phyloP scores from a whole-genome alignment of 2,329 filamentous ascomycete genomes.

The Penicillium sp. region DNA sequence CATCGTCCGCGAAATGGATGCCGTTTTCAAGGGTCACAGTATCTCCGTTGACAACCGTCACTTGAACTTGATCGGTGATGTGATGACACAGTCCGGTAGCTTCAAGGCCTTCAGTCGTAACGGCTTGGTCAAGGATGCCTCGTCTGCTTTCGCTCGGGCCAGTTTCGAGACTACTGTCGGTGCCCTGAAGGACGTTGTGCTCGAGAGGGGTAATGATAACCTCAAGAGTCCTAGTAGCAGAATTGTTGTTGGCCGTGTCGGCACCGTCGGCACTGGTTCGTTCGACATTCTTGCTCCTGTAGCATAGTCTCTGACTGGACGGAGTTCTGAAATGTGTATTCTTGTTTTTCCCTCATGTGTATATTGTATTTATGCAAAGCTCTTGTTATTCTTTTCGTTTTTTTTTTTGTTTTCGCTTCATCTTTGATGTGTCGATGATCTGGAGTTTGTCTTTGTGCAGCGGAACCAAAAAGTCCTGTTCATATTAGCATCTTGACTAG shows the following conservation, averaged over 20 bases:
- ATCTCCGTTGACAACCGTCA: slow-evolving; percentile 88
- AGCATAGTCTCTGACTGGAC: slow-evolving; percentile 26
- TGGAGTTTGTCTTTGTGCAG: slow-evolving; percentile 32
- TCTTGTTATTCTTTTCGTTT: slow-evolving; percentile 1
- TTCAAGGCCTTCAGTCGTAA: slow-evolving; percentile 90
- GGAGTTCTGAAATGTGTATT: slow-evolving; percentile 15
- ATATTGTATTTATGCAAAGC: slow-evolving; percentile 19
- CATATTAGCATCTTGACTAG: slow-evolving; percentile 24
- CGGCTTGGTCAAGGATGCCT: slow-evolving; percentile 67
- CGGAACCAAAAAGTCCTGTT: slow-evolving; percentile 31
- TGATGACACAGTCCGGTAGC: slow-evolving; percentile 87
- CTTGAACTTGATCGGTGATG: slow-evolving; percentile 88
- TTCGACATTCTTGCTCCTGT: slow-evolving; percentile 70
- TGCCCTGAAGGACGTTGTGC: slow-evolving; percentile 83
- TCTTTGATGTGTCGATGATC: slow-evolving; percentile 31
- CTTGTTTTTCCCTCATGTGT: slow-evolving; percentile 19
- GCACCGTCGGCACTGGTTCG: slow-evolving; percentile 76
- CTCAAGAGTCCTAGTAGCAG: slow-evolving; percentile 74
- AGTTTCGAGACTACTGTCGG: slow-evolving; percentile 95
- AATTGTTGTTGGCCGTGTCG: slow-evolving; percentile 76
- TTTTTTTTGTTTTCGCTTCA: slow-evolving; percentile 11
- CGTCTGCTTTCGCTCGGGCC: slow-evolving; percentile 95
- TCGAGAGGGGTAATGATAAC: slow-evolving; percentile 84
- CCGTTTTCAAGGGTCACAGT: slow-evolving; percentile 81
- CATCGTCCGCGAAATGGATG: slow-evolving; percentile 76